These are phyloP conservation scores for Kluyveromyces starmeri DNA, from an alignment of 805 yeast species.

Conservation along the genomic window DNA sequence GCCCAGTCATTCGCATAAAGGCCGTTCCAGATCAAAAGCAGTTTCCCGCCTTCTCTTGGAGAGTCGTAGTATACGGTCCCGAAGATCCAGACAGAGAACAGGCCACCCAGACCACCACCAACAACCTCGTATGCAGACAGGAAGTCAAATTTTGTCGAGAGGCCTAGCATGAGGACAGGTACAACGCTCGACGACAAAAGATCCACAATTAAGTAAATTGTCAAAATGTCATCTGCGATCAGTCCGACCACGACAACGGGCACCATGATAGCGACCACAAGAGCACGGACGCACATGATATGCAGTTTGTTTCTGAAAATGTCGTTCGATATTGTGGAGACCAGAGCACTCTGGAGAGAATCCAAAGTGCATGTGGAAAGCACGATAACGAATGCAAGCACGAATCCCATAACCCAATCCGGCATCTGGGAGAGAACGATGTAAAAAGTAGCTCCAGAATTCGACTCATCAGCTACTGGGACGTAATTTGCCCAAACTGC, in stretches of 20 bases:
- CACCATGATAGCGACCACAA: slow-evolving; percentile 71
- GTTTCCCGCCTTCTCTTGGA: slow-evolving; percentile 69
- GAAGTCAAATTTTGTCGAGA: slow-evolving; percentile 57
- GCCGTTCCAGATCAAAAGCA: slow-evolving; percentile 72
- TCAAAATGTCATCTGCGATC: slow-evolving; percentile 74
- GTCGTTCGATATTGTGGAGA: slow-evolving; percentile 84
- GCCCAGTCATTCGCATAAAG: slow-evolving; percentile 83
- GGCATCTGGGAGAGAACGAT: slow-evolving; percentile 65
- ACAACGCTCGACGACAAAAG: slow-evolving; percentile 78
- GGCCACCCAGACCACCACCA: slow-evolving; percentile 76
- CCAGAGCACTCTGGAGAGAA: slow-evolving; percentile 79
- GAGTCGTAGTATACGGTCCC: slow-evolving; percentile 71
- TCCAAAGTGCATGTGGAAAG: slow-evolving; percentile 86
- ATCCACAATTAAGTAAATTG: slow-evolving; percentile 86
- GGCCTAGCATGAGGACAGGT: slow-evolving; percentile 75
- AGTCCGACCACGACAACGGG: slow-evolving; percentile 83
- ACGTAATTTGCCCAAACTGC: slow-evolving; percentile 84
- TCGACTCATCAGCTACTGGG: slow-evolving; percentile 35
- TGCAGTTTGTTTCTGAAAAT: slow-evolving; percentile 73
- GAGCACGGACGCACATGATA: slow-evolving; percentile 53
- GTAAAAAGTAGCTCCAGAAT: slow-evolving; percentile 65
- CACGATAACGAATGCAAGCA: slow-evolving; percentile 61
- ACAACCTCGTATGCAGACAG: slow-evolving; percentile 73
- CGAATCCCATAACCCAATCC: slow-evolving; percentile 77
- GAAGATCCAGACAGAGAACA: slow-evolving; percentile 69